phyloP scores from a whole-genome alignment of 352 stramenopile species.

The Phytophthora tubulina region DNA sequence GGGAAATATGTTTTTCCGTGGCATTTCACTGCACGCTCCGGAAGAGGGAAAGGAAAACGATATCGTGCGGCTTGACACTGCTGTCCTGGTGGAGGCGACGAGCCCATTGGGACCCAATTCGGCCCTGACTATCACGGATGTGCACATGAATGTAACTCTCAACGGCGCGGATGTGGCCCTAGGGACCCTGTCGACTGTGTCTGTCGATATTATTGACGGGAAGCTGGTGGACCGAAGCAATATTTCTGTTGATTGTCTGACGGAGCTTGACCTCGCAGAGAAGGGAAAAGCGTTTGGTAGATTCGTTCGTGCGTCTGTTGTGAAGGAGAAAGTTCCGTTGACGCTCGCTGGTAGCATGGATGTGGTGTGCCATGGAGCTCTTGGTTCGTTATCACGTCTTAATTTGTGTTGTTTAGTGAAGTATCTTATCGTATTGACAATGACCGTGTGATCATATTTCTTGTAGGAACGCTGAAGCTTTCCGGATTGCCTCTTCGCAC shows the following conservation, averaged over 20 bases:
- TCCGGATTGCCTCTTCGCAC: slow-evolving; percentile 59
- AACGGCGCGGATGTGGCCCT: slow-evolving; percentile 50
- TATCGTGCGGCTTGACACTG: slow-evolving; percentile 54
- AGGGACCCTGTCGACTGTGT: slow-evolving; percentile 58
- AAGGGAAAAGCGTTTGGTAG: slow-evolving; percentile 62
- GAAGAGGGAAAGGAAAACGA: slow-evolving; percentile 56
- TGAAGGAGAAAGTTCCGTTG: slow-evolving; percentile 57
- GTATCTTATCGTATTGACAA: slow-evolving; percentile 6
- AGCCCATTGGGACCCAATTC: slow-evolving; percentile 75
- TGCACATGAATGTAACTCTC: slow-evolving; percentile 72
- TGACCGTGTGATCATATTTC: slow-evolving; percentile 7
- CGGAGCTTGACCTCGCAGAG: slow-evolving; percentile 53
- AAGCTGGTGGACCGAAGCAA: slow-evolving; percentile 69
- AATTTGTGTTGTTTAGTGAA: neutral
- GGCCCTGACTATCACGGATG: slow-evolving; percentile 60
- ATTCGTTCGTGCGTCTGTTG: slow-evolving; percentile 76
- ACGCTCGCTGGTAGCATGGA: slow-evolving; percentile 63
- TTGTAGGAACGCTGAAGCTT: slow-evolving; percentile 61
- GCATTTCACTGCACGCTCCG: slow-evolving; percentile 62
- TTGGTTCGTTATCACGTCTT: slow-evolving; percentile 49
- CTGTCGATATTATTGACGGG: slow-evolving; percentile 67
- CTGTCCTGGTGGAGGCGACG: slow-evolving; percentile 70
- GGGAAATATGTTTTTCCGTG: slow-evolving; percentile 71
- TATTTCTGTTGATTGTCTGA: slow-evolving; percentile 74
- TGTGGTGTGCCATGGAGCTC: slow-evolving; percentile 68